Evolutionary conservation across 495 filamentous ascomycete species (phyloP).

Genomic region (Neurospora tetraspora): DNA sequence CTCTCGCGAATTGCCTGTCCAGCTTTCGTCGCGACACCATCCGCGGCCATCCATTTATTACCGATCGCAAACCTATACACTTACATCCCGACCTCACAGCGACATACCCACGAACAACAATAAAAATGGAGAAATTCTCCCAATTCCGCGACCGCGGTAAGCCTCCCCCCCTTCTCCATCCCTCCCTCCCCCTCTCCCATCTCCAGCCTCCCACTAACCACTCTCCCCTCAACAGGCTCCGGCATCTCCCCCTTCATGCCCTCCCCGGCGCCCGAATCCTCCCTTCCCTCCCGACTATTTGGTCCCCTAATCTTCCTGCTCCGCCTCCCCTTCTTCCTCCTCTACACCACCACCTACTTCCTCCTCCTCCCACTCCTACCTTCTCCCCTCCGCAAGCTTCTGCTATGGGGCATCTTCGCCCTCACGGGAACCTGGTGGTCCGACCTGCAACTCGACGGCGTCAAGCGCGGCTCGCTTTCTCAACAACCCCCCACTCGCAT

Average conservation of each 20-base stretch:
- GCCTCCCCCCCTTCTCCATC: slow-evolving; percentile 7
- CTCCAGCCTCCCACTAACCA: slow-evolving; percentile 8
- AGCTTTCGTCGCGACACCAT: neutral
- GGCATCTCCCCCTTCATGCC: slow-evolving; percentile 95
- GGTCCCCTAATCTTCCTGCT: slow-evolving; percentile 66
- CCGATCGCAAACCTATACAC: neutral
- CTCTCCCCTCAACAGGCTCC: slow-evolving; percentile 50
- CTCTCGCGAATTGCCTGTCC: neutral
- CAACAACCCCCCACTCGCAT: slow-evolving; percentile 55
- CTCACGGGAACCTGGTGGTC: slow-evolving; percentile 96
- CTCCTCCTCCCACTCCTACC: slow-evolving; percentile 75
- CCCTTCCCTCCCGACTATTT: slow-evolving; percentile 40
- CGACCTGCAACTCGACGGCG: slow-evolving; percentile 90
- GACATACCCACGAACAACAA: neutral
- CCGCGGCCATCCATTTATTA: neutral
- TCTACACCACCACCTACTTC: slow-evolving; percentile 61
- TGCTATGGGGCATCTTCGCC: slow-evolving; percentile 75
- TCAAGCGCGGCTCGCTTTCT: slow-evolving; percentile 66
- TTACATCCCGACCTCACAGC: neutral
- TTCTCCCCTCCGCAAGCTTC: slow-evolving; percentile 64
- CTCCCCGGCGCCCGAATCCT: slow-evolving; percentile 49
- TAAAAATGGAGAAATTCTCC: slow-evolving; percentile 88
- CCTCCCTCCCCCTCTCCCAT: neutral
- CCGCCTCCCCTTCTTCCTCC: slow-evolving; percentile 69
- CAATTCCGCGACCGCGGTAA: slow-evolving; percentile 90